These are phyloP conservation scores for Polyporus tsugae DNA, from an alignment of 1,284 basidiomycete species.

Conservation along the genomic window DNA sequence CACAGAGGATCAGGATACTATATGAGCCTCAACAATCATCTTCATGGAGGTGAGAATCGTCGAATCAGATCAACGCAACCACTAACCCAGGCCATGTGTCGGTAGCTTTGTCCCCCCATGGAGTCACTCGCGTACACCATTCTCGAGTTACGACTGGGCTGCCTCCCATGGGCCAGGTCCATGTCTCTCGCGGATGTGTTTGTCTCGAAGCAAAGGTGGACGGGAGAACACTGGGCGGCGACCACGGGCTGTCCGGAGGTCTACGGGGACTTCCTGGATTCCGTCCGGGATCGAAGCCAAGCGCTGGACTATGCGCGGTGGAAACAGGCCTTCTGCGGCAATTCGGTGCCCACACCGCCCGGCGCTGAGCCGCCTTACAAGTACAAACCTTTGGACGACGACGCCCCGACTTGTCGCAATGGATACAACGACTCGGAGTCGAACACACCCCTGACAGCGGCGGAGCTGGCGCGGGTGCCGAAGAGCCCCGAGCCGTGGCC, in stretches of 20 bases:
- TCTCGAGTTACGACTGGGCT: neutral
- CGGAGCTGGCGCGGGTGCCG: neutral
- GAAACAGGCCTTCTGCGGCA: neutral
- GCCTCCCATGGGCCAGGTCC: neutral
- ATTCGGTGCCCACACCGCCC: neutral
- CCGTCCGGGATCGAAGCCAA: neutral
- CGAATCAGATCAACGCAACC: neutral
- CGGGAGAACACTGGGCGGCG: neutral
- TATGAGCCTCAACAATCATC: neutral
- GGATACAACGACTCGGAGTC: neutral
- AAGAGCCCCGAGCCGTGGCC: neutral
- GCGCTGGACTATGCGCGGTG: neutral
- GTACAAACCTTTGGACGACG: neutral
- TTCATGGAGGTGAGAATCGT: neutral
- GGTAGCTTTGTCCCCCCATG: neutral
- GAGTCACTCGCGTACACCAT: constrained; percentile 1
- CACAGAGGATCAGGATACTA: neutral
- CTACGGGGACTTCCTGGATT: neutral
- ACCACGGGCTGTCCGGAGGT: neutral
- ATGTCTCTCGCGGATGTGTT: neutral
- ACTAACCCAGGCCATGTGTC: neutral
- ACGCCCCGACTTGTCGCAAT: neutral
- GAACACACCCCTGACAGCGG: neutral
- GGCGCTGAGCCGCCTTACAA: neutral
- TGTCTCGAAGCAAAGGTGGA: neutral